phyloP scores from a whole-genome alignment of 2,329 filamentous ascomycete genomes.

The Dothideomycetes sp. region DNA sequence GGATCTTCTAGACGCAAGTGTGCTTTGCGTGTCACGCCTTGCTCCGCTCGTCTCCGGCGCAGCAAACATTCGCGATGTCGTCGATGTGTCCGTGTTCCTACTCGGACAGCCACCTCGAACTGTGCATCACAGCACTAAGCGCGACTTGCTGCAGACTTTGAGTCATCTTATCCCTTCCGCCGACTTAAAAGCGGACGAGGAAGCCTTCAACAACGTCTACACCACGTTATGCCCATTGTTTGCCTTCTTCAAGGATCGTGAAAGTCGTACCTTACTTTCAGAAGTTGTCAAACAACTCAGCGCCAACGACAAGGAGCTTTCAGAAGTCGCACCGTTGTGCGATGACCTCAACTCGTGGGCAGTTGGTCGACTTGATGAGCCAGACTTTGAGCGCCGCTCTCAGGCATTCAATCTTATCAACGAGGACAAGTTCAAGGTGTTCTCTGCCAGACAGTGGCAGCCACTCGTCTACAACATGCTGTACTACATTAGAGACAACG shows the following conservation, averaged over 20 bases:
- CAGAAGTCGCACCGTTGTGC: constrained; percentile 59
- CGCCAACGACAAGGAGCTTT: constrained; percentile 47
- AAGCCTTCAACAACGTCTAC: constrained; percentile 56
- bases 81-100: constrained; percentile 70
- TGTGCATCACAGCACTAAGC: constrained; percentile 75
- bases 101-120: constrained; percentile 74
- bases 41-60: constrained; percentile 58
- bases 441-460: constrained; percentile 68
- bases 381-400: constrained; percentile 76
- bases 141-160: constrained; percentile 66
- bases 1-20: constrained; percentile 65
- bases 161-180: constrained; percentile 67
- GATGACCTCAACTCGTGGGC: constrained; percentile 71
- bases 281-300: constrained; percentile 63
- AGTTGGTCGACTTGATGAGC: constrained; percentile 62
- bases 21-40: constrained; percentile 68
- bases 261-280: constrained; percentile 64
- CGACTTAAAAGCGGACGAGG: constrained; percentile 42
- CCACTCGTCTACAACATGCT: constrained; percentile 83
- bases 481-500: constrained; percentile 73
- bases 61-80: constrained; percentile 62
- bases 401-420: constrained; percentile 65
- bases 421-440: constrained; percentile 44
- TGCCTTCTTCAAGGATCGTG: constrained; percentile 76
- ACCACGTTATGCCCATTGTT: constrained; percentile 70